phyloP scores from a whole-genome alignment of 768 basidiomycete species.

The Amanita brunnescens region DNA sequence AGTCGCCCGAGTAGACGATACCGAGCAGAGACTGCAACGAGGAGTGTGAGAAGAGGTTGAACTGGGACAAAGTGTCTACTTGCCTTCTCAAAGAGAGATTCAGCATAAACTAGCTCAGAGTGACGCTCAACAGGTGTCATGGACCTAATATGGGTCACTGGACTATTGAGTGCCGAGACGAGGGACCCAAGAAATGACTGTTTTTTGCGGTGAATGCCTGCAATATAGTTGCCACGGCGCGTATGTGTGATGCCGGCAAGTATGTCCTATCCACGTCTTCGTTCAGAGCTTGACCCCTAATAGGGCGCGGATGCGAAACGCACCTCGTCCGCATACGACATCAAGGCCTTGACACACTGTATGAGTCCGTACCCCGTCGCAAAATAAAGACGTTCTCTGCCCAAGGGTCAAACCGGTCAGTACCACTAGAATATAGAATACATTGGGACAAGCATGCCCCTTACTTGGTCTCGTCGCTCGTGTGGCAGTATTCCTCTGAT shows the following conservation, averaged over 20 bases:
- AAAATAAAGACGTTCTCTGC: slow-evolving; percentile 74
- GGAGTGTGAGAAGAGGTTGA: neutral
- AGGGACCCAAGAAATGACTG: slow-evolving; percentile 60
- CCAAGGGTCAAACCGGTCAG: neutral
- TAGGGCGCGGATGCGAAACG: slow-evolving; percentile 10
- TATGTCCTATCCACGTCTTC: slow-evolving; percentile 42
- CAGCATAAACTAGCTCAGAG: slow-evolving; percentile 88
- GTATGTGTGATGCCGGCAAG: slow-evolving; percentile 69
- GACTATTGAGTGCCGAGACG: slow-evolving; percentile 45
- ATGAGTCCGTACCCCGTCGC: slow-evolving; percentile 83
- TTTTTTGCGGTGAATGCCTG: slow-evolving; percentile 69
- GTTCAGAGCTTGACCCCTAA: slow-evolving; percentile 1
- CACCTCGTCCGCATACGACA: slow-evolving; percentile 87
- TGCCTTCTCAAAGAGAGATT: slow-evolving; percentile 55
- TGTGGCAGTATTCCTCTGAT: slow-evolving; percentile 66
- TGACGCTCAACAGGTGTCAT: slow-evolving; percentile 83
- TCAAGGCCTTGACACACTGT: slow-evolving; percentile 83
- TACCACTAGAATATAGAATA: neutral
- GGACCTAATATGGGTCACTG: slow-evolving; percentile 51
- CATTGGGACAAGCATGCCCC: slow-evolving; percentile 10
- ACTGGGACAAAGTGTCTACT: neutral
- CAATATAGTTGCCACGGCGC: slow-evolving; percentile 65
- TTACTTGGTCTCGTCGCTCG: slow-evolving; percentile 50
- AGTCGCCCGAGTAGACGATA: slow-evolving; percentile 86
- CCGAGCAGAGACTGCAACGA: slow-evolving; percentile 61